Conservation (phyloP, 345 rosid species). For the Laguncularia racemosa region DNA sequence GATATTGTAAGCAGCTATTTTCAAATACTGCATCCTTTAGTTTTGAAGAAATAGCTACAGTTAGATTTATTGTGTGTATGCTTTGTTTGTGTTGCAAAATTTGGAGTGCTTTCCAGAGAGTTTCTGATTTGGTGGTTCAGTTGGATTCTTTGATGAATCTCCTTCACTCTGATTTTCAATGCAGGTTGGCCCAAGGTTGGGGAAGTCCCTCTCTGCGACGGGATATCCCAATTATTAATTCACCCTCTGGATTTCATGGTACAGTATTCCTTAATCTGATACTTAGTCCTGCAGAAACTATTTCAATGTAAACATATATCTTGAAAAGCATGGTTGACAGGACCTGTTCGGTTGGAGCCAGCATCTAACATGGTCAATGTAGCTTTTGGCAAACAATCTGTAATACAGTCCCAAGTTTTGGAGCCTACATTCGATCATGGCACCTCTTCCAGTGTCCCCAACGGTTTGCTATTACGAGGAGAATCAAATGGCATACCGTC, state of each 20-base stretch:
- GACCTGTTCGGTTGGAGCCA: constrained; percentile 11
- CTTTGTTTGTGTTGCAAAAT: too few relatives aligned
- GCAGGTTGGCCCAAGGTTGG: constrained; percentile 32
- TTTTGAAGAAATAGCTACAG: too few relatives aligned
- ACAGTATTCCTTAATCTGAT: constrained; percentile 8
- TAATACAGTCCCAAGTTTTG: constrained; percentile 15
- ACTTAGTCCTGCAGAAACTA: background rate
- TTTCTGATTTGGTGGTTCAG: too few relatives aligned
- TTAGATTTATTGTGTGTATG: too few relatives aligned
- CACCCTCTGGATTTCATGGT: constrained; percentile 29
- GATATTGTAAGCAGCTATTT: too few relatives aligned
- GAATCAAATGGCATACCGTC: constrained; percentile 26
- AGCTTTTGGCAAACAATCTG: constrained; percentile 23
- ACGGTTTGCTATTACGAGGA: constrained; percentile 27
- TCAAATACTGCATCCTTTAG: too few relatives aligned
- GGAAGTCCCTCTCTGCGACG: constrained; percentile 17
- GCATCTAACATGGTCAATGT: constrained; percentile 24
- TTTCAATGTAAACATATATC: constrained; percentile 4
- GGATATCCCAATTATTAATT: constrained; percentile 26
- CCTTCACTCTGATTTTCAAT: constrained; percentile 5
- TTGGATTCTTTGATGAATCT: background rate
- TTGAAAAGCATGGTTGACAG: constrained; percentile 19
- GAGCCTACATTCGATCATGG: constrained; percentile 29
- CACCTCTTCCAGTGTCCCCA: constrained; percentile 40
- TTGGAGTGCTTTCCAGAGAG: too few relatives aligned